Evolutionary conservation across 495 filamentous ascomycete genomes (phyloP), one percentile per base, ranked within the genome.

Genomic region (Lophiotrema nucula): DNA sequence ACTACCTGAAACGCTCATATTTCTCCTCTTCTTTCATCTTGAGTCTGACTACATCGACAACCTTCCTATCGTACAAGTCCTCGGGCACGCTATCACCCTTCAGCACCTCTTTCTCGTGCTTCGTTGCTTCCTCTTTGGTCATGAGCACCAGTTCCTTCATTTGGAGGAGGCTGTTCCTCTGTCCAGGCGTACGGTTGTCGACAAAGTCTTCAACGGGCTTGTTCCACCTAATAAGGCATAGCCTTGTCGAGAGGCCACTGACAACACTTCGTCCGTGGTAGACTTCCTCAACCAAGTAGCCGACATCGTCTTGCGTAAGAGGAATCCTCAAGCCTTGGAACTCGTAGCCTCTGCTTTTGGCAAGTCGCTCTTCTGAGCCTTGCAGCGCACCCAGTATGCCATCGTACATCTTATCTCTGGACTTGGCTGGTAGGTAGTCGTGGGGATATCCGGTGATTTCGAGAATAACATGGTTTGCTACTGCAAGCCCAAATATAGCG

Each of bases 121-220:
- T 76, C 11, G 79, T 74, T n/a, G 84, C 86, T 69, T 97, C 93
- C 56, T 97, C 92, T 71, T 93, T 97, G 6, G 95, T 97, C 90
- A 99, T 90, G 64, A 88, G 88, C 3, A 97, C 93, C 28, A 99
- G 70, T 25, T 96, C 85, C 22, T 78, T 78, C 51, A 91, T 68
- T 42, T 77, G 68, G 8, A 95, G 55, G 18, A 78, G 79, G 4
- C 84, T 77, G 23, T 79, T 81, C 58, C 86, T 89, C 69, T 97
- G 91, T 25, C 88, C 84, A 1, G 67, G 67, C 10, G 69, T 66
- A 2, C 51, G 37, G 33, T 43, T 58, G 47, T 77, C 71, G 23
- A 77, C 42, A 53, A 71, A 31, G 85, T 83, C 73, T 12, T 70
- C 62, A 1, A 69, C 74, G 2, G 78, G 73, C 66, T 77, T 80